Evolutionary conservation across 805 yeast species (phyloP).

Genomic region (Candida multigemmis): DNA sequence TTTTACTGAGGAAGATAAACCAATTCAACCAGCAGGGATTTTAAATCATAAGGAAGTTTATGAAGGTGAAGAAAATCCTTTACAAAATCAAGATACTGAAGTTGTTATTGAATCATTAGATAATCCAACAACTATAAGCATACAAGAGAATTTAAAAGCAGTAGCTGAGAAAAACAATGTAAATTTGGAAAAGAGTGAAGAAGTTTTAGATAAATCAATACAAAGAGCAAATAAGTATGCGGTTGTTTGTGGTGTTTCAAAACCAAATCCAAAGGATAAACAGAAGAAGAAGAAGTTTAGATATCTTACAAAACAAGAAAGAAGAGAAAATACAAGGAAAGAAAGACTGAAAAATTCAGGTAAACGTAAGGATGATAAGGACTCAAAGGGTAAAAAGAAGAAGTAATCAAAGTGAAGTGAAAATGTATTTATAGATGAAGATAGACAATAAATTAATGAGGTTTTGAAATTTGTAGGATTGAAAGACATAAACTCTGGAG

Average conservation of each 20-base stretch:
- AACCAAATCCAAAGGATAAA: constrained; percentile 20
- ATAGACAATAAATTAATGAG: no score
- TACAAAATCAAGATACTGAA: constrained; percentile 37
- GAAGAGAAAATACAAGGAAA: constrained; percentile 41
- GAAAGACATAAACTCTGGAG: neutral
- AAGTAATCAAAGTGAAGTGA: neutral
- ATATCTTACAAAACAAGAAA: constrained; percentile 74
- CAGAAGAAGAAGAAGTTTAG: constrained; percentile 59
- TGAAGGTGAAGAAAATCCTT: constrained; percentile 16
- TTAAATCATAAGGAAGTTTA: constrained; percentile 36
- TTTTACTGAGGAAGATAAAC: constrained; percentile 16
- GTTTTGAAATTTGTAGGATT: neutral
- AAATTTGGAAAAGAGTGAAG: constrained; percentile 55
- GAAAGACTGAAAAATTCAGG: constrained; percentile 21
- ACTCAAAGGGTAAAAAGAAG: constrained; percentile 7
- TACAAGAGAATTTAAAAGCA: constrained; percentile 26
- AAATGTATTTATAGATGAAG: constrained; percentile 1
- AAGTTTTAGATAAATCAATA: constrained; percentile 66
- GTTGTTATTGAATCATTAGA: constrained; percentile 33
- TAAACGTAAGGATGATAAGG: no score
- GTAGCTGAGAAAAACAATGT: constrained; percentile 63
- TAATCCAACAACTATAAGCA: constrained; percentile 30
- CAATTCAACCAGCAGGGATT: constrained; percentile 24
- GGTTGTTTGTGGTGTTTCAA: constrained; percentile 43
- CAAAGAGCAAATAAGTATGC: constrained; percentile 81